These are phyloP conservation scores for Dothideomycetes sp. DNA, from an alignment of 2,329 filamentous ascomycete species.

Conservation along the genomic window DNA sequence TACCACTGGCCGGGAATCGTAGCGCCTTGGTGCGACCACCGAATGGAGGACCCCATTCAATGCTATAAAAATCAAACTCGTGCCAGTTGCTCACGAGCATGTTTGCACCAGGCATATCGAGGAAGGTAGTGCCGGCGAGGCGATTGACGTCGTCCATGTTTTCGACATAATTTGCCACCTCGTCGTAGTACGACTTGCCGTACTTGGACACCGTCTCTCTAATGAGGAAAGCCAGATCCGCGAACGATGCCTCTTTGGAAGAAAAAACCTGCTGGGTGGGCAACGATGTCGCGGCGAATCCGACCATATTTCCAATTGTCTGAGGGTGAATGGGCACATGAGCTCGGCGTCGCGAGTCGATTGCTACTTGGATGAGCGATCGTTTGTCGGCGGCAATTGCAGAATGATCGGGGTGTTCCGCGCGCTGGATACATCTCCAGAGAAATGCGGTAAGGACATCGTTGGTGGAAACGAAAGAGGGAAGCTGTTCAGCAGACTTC, in stretches of 20 bases:
- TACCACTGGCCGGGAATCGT: not conserved
- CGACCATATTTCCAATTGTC: not conserved
- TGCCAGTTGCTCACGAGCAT: not conserved
- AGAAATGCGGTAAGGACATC: not conserved
- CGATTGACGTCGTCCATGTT: constrained; percentile 1
- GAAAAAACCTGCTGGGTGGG: not conserved
- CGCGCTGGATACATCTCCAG: not conserved
- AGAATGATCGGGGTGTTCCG: not conserved
- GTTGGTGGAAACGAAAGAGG: not conserved
- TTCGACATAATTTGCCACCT: not conserved
- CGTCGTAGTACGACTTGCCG: not conserved
- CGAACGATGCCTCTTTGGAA: not conserved
- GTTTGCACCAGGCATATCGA: not conserved
- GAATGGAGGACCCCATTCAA: not conserved
- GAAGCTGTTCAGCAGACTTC: not conserved
- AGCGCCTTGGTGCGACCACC: not conserved
- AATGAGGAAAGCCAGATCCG: not conserved
- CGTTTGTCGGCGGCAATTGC: not conserved
- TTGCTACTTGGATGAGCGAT: not conserved
- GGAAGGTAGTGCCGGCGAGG: not conserved
- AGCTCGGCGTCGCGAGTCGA: not conserved
- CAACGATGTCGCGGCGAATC: not conserved
- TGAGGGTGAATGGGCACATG: not conserved
- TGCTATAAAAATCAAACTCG: not conserved
- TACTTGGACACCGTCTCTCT: not conserved